phyloP scores from a whole-genome alignment of 352 stramenopile species.

The Globisporangium takayamanum region DNA sequence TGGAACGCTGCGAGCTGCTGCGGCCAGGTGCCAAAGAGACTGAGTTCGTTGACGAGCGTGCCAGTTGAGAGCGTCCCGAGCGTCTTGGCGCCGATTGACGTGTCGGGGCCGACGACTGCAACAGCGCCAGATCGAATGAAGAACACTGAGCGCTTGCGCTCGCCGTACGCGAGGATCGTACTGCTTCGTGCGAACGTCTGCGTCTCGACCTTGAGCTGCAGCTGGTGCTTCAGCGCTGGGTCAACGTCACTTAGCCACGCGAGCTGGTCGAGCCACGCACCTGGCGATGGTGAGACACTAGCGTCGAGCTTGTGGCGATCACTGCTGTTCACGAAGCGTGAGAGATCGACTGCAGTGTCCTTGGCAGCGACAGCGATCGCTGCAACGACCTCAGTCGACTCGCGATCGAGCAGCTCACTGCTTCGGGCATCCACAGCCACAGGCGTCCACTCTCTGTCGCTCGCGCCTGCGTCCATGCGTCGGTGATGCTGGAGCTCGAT shows the following conservation, averaged over 20 bases:
- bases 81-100: constrained; percentile 28
- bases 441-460: constrained; percentile 3
- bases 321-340: constrained; percentile 42
- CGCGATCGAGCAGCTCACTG: constrained; percentile 39
- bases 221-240: constrained; percentile 4
- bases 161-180: constrained; percentile 37
- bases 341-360: constrained; percentile 17
- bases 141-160: constrained; percentile 33
- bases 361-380: constrained; percentile 22
- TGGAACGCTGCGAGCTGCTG: constrained; percentile 31
- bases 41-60: constrained; percentile 48
- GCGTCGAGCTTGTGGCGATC: not conserved
- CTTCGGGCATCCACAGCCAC: constrained; percentile 17
- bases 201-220: constrained; percentile 13
- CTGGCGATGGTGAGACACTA: not conserved
- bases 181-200: constrained; percentile 14
- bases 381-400: constrained; percentile 30
- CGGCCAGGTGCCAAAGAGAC: constrained; percentile 41
- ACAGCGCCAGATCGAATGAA: constrained; percentile 41
- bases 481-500: constrained; percentile 7
- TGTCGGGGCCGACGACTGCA: constrained; percentile 34
- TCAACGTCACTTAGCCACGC: constrained; percentile 7
- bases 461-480: not conserved
- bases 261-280: constrained; percentile 19
- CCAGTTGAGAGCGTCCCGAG: constrained; percentile 21